These are phyloP conservation scores for Sideroxylon spinosum DNA, from an alignment of 179 eudicot genomes.

Conservation along the genomic window DNA sequence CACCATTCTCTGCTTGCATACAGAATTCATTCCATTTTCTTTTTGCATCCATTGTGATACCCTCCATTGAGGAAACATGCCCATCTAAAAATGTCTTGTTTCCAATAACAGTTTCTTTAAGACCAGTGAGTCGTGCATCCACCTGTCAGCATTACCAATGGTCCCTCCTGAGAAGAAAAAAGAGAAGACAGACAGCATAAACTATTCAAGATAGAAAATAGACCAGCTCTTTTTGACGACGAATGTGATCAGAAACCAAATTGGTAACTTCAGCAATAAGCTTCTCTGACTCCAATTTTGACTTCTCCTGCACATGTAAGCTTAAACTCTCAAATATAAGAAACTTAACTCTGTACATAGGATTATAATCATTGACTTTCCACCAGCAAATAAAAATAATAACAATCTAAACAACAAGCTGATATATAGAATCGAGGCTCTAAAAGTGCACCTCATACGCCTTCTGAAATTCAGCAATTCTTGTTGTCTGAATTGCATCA, in stretches of 20 bases:
- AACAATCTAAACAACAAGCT: too few relatives aligned
- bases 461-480: constrained; percentile 68
- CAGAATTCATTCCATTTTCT: constrained; percentile 89
- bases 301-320: constrained; percentile 55
- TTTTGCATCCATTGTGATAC: constrained; percentile 78
- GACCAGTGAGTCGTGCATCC: constrained; percentile 54
- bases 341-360: background rate
- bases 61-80: constrained; percentile 62
- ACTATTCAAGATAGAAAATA: constrained; percentile 12
- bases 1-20: constrained; percentile 55
- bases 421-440: too few relatives aligned
- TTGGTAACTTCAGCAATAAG: constrained; percentile 80
- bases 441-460: constrained; percentile 59
- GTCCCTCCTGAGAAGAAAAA: constrained; percentile 12
- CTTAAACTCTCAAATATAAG: constrained; percentile 12
- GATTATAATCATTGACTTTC: background rate
- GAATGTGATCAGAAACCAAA: constrained; percentile 63
- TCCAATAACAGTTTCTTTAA: constrained; percentile 50
- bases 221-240: constrained; percentile 82
- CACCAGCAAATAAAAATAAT: too few relatives aligned
- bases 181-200: background rate
- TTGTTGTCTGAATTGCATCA: constrained; percentile 58
- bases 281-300: constrained; percentile 74
- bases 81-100: constrained; percentile 70
- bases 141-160: constrained; percentile 42